Conservation (phyloP, 192 early-diverging fungal species). For the Spinellus fusiger region DNA sequence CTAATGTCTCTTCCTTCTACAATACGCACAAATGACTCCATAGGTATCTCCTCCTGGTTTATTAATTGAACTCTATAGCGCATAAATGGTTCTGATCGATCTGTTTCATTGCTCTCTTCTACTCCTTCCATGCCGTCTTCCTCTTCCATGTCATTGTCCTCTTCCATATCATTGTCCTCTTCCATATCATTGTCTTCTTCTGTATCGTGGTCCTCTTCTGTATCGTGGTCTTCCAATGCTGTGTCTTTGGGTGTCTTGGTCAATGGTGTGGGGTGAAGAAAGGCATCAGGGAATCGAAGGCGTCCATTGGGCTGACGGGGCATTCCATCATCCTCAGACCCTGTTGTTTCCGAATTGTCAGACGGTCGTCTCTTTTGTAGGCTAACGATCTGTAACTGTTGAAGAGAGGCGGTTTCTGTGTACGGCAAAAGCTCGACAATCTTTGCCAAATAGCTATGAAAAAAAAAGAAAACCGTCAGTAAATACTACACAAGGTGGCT, state of each 20-base stretch:
- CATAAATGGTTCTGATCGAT: not conserved
- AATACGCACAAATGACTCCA: conserved; percentile 38
- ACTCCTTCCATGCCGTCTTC: not conserved
- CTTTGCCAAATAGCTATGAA: conserved; percentile 23
- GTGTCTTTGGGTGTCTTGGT: too few relatives aligned
- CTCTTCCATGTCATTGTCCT: not conserved
- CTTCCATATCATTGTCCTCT: not conserved
- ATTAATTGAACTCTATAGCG: conserved; percentile 45
- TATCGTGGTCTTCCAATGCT: too few relatives aligned
- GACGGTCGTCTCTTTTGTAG: too few relatives aligned
- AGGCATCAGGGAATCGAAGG: conserved; percentile 13
- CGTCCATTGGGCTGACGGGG: conserved; percentile 11
- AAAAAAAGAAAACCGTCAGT: too few relatives aligned
- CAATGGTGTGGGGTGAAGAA: conserved; percentile 1
- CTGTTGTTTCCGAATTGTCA: conserved; percentile 1
- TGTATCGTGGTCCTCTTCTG: too few relatives aligned
- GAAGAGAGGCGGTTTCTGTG: not conserved
- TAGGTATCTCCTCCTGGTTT: conserved; percentile 39
- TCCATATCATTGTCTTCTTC: conserved; percentile 1
- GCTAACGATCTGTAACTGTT: too few relatives aligned
- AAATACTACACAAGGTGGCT: not conserved
- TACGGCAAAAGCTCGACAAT: conserved; percentile 21
- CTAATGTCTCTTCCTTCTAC: conserved; percentile 32
- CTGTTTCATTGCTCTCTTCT: not conserved
- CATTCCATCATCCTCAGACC: conserved; percentile 1